Conservation (phyloP, 495 filamentous ascomycete species). For the Poronia punctata region DNA sequence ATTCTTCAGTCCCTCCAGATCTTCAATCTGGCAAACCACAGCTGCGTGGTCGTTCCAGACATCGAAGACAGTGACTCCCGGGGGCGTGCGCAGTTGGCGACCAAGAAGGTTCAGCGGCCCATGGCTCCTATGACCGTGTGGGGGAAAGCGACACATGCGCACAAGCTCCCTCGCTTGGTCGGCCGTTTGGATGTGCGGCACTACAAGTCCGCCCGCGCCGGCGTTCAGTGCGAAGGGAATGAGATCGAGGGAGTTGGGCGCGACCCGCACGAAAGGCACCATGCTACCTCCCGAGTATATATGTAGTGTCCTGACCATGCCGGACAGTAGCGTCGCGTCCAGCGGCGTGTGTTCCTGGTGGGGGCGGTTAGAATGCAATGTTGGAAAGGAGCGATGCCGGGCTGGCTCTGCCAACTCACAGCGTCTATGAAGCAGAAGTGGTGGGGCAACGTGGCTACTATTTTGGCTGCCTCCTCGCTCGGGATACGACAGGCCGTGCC, state of each 20-base stretch:
- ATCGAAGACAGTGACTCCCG: neutral
- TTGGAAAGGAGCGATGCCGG: neutral
- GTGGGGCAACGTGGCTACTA: neutral
- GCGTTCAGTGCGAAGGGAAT: neutral
- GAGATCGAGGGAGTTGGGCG: neutral
- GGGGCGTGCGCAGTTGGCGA: neutral
- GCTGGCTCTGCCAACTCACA: neutral
- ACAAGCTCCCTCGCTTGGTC: neutral
- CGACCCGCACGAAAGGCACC: neutral
- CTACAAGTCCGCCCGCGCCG: neutral
- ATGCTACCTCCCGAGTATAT: neutral
- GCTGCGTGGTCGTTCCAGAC: slow-evolving; percentile 25
- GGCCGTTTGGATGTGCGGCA: neutral
- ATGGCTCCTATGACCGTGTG: neutral
- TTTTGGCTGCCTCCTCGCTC: neutral
- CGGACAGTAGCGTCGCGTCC: neutral
- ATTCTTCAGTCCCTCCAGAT: slow-evolving; percentile 38
- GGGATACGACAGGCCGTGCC: neutral
- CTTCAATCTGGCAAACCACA: slow-evolving; percentile 45
- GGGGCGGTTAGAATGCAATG: neutral
- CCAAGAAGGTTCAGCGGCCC: neutral
- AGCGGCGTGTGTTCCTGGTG: neutral
- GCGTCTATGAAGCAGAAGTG: neutral
- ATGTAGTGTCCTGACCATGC: neutral
- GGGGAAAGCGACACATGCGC: neutral